Evolutionary conservation across 2,329 filamentous ascomycete genomes (phyloP).

Genomic region (Podosphaera aphanis): DNA sequence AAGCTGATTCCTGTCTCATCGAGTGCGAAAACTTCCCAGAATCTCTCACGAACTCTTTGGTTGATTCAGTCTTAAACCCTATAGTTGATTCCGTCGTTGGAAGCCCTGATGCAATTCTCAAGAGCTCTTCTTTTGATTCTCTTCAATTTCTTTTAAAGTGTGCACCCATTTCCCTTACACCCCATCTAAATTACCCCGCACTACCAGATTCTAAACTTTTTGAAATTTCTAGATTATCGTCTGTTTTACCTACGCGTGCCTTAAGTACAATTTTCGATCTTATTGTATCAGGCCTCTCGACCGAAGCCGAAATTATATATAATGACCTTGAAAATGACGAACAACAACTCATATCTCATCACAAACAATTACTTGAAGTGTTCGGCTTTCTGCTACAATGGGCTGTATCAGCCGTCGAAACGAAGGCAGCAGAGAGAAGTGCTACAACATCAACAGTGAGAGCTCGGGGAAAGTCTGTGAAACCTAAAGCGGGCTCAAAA

Average conservation of each 20-base stretch:
- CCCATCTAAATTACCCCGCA: constrained; percentile 15
- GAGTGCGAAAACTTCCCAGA: constrained; percentile 90
- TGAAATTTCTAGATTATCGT: constrained; percentile 50
- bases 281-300: constrained; percentile 61
- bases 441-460: constrained; percentile 45
- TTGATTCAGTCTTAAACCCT: constrained; percentile 71
- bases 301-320: constrained; percentile 67
- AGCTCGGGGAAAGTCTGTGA: constrained; percentile 51
- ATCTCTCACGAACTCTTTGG: constrained; percentile 43
- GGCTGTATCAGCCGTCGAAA: constrained; percentile 84
- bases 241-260: constrained; percentile 54
- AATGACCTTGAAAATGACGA: constrained; percentile 78
- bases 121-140: constrained; percentile 65
- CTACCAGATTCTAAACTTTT: constrained; percentile 38
- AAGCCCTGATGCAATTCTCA: constrained; percentile 68
- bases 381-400: constrained; percentile 89
- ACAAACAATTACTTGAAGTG: constrained; percentile 80
- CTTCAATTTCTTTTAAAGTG: constrained; percentile 93
- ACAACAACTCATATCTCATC: constrained; percentile 62
- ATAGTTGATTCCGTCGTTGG: constrained; percentile 85
- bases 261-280: constrained; percentile 87
- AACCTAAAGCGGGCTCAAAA: constrained; percentile 39
- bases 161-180: constrained; percentile 31
- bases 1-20: constrained; percentile 60
- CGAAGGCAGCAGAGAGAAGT: constrained; percentile 77